Evolutionary conservation across 208 protist species (phyloP), one percentile per base, ranked within the genome.

Genomic region (Leishmania lainsoni): DNA sequence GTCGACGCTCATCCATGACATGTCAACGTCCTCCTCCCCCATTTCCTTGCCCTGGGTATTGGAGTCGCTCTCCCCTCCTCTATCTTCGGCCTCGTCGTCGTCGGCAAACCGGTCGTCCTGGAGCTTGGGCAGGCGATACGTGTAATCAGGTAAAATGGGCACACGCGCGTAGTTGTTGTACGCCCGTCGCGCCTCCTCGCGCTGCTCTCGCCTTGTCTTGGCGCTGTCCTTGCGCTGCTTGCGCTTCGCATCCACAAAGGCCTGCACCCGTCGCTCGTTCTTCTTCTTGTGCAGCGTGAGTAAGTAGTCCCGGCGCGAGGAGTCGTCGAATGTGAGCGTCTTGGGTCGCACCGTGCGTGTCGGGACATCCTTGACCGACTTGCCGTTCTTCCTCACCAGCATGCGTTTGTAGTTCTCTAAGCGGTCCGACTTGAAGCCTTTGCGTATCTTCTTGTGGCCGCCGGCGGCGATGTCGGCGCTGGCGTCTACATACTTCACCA

Each of bases 111-210:
- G 86, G 12, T 85, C 86, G n/a, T 89, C 88, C 6, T 85, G 76
- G n/a, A 58, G 66, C 45, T 86, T 73, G 1, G 94, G 94, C 17
- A 97, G 81, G 51, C 90, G 79, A 80, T 91, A 97, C 45, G 90
- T 94, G 87, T 95, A 97, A 85, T 97, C 91, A 12, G 94, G 94
- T 22, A 97, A 79, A 81, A 97, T 97, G 14, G 94, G 94, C 20
- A 97, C 85, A 2, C 87, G 86, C 10, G 94, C 94, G 85, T 94
- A 97, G 81, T 89, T 90, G 82, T 97, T 97, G 85, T 96, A 97
- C 56, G 92, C 90, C 74, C 88, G 83, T 6, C 94, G 89, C 51
- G 94, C 94, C 90, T 96, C 88, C 87, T 97, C 94, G 1, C 91
- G 91, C 81, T 96, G 92, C 58, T 93, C 85, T 39, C 88, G 92